These are phyloP conservation scores for Ustilago crameri DNA, from an alignment of 1,284 basidiomycete species.

Conservation along the genomic window DNA sequence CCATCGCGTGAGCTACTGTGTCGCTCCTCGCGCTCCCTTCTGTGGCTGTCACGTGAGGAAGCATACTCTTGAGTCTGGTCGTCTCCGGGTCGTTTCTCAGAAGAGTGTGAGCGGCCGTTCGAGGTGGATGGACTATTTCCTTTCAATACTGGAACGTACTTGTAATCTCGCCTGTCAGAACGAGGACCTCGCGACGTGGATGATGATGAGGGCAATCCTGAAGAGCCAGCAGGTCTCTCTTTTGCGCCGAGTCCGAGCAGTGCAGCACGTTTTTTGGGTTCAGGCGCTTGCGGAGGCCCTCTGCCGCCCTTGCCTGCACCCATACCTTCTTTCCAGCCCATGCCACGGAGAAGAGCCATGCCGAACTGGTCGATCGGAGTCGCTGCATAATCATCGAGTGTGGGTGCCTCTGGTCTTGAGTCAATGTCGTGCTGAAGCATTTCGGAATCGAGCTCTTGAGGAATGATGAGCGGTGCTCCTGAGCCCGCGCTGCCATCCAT, in stretches of 20 bases:
- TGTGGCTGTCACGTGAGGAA: conserved; percentile 25
- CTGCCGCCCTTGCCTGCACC: conserved; percentile 71
- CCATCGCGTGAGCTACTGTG: conserved; percentile 32
- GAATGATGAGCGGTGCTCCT: conserved; percentile 33
- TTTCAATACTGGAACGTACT: conserved; percentile 81
- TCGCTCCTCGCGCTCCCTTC: conserved; percentile 45
- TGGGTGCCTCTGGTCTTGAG: conserved; percentile 70
- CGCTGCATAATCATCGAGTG: conserved; percentile 86
- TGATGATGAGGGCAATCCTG: conserved; percentile 16
- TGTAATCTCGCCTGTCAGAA: conserved; percentile 72
- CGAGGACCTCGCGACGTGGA: conserved; percentile 70
- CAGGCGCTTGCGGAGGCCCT: conserved; percentile 52
- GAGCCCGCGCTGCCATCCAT: not conserved
- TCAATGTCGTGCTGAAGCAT: conserved; percentile 57
- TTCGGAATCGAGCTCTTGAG: conserved; percentile 53
- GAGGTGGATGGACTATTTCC: conserved; percentile 69
- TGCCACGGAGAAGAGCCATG: conserved; percentile 89
- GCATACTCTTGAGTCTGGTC: conserved; percentile 15
- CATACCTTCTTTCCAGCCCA: conserved; percentile 92
- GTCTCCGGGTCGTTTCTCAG: conserved; percentile 18
- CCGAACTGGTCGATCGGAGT: conserved; percentile 94
- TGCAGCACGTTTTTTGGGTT: conserved; percentile 61
- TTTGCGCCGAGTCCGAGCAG: conserved; percentile 65
- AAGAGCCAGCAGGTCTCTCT: conserved; percentile 35
- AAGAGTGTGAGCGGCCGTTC: conserved; percentile 4